These are phyloP conservation scores for Friedmanniomyces endolithicus DNA, from an alignment of 495 filamentous ascomycete species.

Conservation along the genomic window DNA sequence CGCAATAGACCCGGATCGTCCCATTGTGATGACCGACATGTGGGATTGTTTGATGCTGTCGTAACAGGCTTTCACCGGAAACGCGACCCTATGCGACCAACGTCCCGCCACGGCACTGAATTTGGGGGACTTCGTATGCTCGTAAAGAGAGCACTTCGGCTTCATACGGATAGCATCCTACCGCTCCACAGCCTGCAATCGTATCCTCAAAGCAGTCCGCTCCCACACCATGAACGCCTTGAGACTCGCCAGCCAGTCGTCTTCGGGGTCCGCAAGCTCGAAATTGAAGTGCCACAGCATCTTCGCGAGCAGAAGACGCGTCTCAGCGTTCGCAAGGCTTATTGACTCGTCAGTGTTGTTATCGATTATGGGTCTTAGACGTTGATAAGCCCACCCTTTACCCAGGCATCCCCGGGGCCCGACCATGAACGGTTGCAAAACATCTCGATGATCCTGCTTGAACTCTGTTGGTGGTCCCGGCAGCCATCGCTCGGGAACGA, in stretches of 20 bases:
- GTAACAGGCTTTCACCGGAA: no score
- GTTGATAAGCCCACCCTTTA: constrained; percentile 22
- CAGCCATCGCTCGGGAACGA: constrained; percentile 27
- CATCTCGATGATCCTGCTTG: constrained; percentile 21
- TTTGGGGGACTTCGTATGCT: no score
- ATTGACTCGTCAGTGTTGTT: background rate
- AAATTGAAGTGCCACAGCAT: constrained; percentile 21
- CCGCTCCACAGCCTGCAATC: background rate
- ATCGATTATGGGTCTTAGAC: background rate
- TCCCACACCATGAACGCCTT: constrained; percentile 6
- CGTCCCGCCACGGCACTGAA: no score
- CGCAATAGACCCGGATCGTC: no score
- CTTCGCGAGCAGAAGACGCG: constrained; percentile 18
- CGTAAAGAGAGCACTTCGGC: no score
- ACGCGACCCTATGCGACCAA: no score
- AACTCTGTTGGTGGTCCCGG: constrained; percentile 4
- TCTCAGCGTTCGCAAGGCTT: constrained; percentile 18
- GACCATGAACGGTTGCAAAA: constrained; percentile 21
- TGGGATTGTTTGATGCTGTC: no score
- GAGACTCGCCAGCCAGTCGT: background rate
- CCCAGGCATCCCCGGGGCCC: constrained; percentile 28
- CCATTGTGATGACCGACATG: no score
- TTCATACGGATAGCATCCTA: no score
- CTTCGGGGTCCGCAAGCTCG: background rate
- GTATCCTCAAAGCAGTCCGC: background rate